Conservation (phyloP, 2,329 filamentous ascomycete genomes). For the Diaporthe vaccinii region DNA sequence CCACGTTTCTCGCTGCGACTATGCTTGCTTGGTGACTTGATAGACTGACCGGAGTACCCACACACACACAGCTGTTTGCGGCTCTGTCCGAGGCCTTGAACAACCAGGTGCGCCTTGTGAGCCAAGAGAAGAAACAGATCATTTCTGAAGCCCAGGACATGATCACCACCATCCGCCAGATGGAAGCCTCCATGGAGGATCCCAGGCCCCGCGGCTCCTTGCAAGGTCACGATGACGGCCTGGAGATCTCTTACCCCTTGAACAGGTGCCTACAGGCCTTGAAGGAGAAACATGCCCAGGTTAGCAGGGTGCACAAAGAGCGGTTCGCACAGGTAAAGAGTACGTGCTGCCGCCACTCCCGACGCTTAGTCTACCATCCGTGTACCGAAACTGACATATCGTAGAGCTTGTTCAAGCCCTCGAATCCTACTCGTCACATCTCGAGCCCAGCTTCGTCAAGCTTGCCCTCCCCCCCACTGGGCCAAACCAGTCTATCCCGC, state of each 20-base stretch:
- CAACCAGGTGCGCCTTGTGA: conserved; percentile 88
- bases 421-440: conserved; percentile 95
- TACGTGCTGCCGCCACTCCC: conserved; percentile 59
- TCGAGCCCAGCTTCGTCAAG: conserved; percentile 89
- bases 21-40: conserved; percentile 38
- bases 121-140: conserved; percentile 89
- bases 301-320: conserved; percentile 88
- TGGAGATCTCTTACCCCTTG: conserved; percentile 87
- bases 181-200: conserved; percentile 92
- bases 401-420: conserved; percentile 92
- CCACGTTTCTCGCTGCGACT: background rate
- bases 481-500: conserved; percentile 80
- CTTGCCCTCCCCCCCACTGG: conserved; percentile 87
- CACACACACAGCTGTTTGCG: conserved; percentile 78
- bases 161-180: conserved; percentile 89
- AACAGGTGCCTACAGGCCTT: conserved; percentile 82
- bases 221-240: conserved; percentile 74
- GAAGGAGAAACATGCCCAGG: conserved; percentile 86
- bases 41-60: conserved; percentile 37
- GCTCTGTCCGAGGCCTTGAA: conserved; percentile 93
- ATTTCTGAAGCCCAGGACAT: conserved; percentile 90
- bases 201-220: conserved; percentile 74
- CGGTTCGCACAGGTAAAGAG: conserved; percentile 96
- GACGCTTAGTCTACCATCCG: conserved; percentile 32
- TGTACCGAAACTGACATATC: conserved; percentile 38